Base-by-base conservation (phyloP, 192 early-diverging fungal species). In the Helicostylum pulchrum region DNA sequence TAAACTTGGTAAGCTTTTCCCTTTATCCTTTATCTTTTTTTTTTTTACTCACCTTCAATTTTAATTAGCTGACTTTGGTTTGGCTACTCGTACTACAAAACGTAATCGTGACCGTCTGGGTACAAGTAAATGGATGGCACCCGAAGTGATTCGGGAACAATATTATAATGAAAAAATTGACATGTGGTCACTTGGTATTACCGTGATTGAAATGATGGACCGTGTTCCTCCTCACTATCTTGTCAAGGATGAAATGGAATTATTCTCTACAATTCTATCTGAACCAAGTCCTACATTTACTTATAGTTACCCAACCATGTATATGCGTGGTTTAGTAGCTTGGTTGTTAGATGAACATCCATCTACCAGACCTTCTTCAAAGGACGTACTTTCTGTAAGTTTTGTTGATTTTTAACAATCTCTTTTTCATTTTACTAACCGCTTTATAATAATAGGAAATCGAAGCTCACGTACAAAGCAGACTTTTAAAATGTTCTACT, bases 121-220 rank as follows among this genome's bases (percentile, higher is more conserved):
- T 36, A 75, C 73, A 21, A 68, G 67, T 45, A 75, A 75, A 46
- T 75, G 73, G 73, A 81, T 65, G 79, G 79, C 79, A 26, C 79
- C 79, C 12, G 79, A 81, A 67, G 74, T 81, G 20, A 69, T 81
- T 65, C 64, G 54, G 20, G 71, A 76, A 21, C 68, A 78, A 31
- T 39, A 62, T 14, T 81, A 81, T 48, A 68, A 72, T 57, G 75
- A 80, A 45, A 81, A 72, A 47, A 70, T 79, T 36, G 79, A 81
- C 52, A 63, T 81, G 53, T 81, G 79, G 79, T 79, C 77, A 8
- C 61, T 81, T 31, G 79, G 74, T 20, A 74, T 81, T 42, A 74
- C 72, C 15, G 62, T 70, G 19, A 79, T 79, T 62, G 78, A 79
- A 65, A 71, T 79, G 74, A 67, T 79, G 69, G 78, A 79, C 19